Conservation (phyloP, 1,284 basidiomycete species). For the Limonomyces culmigenus region DNA sequence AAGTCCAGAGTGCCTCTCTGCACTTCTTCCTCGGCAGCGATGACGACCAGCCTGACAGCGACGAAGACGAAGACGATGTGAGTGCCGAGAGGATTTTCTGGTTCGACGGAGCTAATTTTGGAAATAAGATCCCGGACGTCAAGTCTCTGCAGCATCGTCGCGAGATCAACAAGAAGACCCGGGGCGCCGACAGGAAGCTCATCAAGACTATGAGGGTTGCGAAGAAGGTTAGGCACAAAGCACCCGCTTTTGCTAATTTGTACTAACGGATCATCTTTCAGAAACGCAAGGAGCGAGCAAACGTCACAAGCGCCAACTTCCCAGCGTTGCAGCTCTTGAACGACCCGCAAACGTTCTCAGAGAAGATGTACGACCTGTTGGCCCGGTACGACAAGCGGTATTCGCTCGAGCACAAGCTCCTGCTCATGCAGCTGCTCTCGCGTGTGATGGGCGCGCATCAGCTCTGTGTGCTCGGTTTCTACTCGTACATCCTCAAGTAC, state of each 20-base stretch:
- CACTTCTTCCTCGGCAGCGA: conserved; percentile 93
- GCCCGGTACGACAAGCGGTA: conserved; percentile 83
- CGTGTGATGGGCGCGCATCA: conserved; percentile 91
- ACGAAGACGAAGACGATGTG: conserved; percentile 57
- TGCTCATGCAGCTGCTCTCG: conserved; percentile 95
- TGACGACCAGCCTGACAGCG: conserved; percentile 52
- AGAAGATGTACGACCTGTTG: conserved; percentile 85
- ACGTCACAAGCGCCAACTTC: conserved; percentile 55
- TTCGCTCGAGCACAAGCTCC: conserved; percentile 91
- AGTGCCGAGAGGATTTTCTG: conserved; percentile 5
- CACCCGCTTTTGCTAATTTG: not conserved
- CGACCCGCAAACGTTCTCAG: conserved; percentile 92
- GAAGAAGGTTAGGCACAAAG: conserved; percentile 35
- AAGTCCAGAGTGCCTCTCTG: conserved; percentile 91
- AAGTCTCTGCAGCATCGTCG: conserved; percentile 67
- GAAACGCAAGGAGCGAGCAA: conserved; percentile 42
- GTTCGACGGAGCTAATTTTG: conserved; percentile 4
- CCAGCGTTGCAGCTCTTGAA: conserved; percentile 87
- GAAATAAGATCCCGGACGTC: conserved; percentile 41
- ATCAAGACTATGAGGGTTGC: conserved; percentile 51
- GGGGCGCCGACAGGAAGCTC: conserved; percentile 65
- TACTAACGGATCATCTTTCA: conserved; percentile 12
- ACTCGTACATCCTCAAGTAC: conserved; percentile 93
- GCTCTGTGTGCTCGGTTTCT: conserved; percentile 89
- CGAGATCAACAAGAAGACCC: conserved; percentile 81